Base-by-base conservation (phyloP, 352 stramenopile genomes). In the Phytophthora pluvialis region DNA sequence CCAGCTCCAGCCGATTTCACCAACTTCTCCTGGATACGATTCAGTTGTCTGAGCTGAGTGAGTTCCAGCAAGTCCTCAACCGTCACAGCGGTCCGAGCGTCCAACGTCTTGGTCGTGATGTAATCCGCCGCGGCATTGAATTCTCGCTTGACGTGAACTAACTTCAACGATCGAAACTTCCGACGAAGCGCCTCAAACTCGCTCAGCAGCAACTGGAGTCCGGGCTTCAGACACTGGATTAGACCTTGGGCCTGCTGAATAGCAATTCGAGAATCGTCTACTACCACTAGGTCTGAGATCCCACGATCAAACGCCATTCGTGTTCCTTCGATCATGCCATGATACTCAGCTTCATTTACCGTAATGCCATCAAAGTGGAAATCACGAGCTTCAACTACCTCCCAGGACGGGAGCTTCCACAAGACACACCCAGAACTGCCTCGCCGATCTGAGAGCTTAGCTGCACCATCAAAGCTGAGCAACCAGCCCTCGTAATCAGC, bases 201-300 rank as follows among this genome's bases (percentile, higher is more conserved):
- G 3, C 5, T 8, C 5, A 59, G n/a, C 15, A 50, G 12, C 8
- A 59, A 6, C 35, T 49, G 51, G 10, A 59, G 10, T 21, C 36
- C 29, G 5, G 38, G 50, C 2, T 29, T 43, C 38, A 59, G 12
- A 32, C 51, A 59, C n/a, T 42, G 51, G 7, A 56, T 64, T 8
- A 64, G 7, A 32, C 55, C 45, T 4, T 64, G 56, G 15, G 21
- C 46, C 38, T 57, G 36, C 16, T 64, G 45, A 10, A 64, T 52
- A 0, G 36, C 29, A 36, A 60, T 60, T 5, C 52, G 40, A 47
- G 52, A 57, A 36, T 47, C 46, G 15, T 21, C 21, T 4, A 57
- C 49, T 0, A 57, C 7, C 0, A 57, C 15, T 1, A 57, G n/a
- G 2, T 47, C 11, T 36, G 13, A 26, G 11, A 57, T 46, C 3